phyloP scores from a whole-genome alignment of 23 red algal species.

The Cyanidium caldarium region DNA sequence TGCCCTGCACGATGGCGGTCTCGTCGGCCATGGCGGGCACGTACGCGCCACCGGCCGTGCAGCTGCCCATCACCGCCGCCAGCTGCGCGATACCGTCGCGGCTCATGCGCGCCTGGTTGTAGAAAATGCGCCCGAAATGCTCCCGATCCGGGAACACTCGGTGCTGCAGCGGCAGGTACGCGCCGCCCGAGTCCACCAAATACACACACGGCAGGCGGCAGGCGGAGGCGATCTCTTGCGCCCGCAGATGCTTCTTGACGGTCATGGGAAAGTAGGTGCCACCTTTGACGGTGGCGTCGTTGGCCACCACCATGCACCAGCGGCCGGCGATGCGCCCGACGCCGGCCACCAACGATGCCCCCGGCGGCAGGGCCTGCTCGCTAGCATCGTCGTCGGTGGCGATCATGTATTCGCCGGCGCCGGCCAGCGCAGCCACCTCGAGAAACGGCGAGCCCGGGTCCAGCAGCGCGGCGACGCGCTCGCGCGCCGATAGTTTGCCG shows the following conservation, averaged over 20 bases:
- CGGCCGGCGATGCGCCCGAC: conserved; percentile 8
- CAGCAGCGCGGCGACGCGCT: conserved; percentile 19
- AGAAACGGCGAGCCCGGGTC: conserved; percentile 33
- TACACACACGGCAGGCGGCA: conserved; percentile 33
- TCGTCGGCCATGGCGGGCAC: conserved; percentile 41
- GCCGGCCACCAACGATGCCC: conserved; percentile 18
- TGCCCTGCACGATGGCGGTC: conserved; percentile 20
- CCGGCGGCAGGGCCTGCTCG: not conserved
- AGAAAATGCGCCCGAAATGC: conserved; percentile 36
- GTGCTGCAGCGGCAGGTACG: conserved; percentile 21
- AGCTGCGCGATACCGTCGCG: conserved; percentile 23
- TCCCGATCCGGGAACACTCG: conserved; percentile 33
- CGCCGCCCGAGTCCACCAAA: conserved; percentile 32
- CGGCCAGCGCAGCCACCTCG: conserved; percentile 20
- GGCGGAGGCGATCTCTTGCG: conserved; percentile 21
- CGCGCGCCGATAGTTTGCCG: conserved; percentile 17
- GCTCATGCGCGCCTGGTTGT: conserved; percentile 35
- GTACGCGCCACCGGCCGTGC: conserved; percentile 36
- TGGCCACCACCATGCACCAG: conserved; percentile 24
- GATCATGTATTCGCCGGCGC: not conserved
- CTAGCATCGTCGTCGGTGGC: not conserved
- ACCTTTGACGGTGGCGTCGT: conserved; percentile 35
- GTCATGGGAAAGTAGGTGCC: conserved; percentile 44
- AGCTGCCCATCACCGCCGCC: conserved; percentile 28
- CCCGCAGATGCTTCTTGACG: conserved; percentile 34